Percentiles rank a stretch among this genome's conserved stretches.
phyloP scores from a whole-genome alignment of 805 yeast species.

The Cyberlindnera amylophila region DNA sequence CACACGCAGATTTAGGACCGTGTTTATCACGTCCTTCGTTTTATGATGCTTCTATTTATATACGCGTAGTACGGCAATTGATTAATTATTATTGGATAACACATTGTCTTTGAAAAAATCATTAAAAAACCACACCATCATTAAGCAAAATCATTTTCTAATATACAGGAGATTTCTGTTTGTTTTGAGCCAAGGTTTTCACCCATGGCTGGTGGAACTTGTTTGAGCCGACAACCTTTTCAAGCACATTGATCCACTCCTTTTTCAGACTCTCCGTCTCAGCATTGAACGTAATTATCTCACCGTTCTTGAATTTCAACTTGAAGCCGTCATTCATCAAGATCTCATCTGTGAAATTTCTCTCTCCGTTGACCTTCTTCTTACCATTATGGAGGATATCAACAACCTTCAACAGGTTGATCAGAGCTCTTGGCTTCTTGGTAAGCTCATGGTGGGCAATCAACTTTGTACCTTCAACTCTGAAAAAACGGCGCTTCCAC shows the following conservation, averaged over 20 bases:
- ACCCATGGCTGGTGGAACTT: slow-evolving; percentile 64
- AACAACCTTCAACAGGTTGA: slow-evolving; percentile 68
- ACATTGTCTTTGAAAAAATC: slow-evolving; percentile 2
- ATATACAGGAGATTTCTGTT: neutral
- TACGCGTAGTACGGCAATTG: too few species aligned
- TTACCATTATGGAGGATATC: slow-evolving; percentile 33
- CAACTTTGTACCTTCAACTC: slow-evolving; percentile 64
- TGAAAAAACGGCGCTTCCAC: slow-evolving; percentile 73
- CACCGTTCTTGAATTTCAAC: slow-evolving; percentile 73
- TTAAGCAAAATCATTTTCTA: neutral
- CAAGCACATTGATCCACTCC: slow-evolving; percentile 62
- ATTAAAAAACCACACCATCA: neutral
- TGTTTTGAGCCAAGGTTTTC: slow-evolving; percentile 33
- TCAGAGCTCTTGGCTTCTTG: slow-evolving; percentile 66
- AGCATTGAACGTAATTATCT: slow-evolving; percentile 80
- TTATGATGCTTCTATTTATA: neutral
- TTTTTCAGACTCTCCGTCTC: slow-evolving; percentile 58
- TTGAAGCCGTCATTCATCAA: slow-evolving; percentile 72
- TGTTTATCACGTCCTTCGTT: neutral
- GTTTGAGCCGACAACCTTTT: slow-evolving; percentile 52
- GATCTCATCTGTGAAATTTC: slow-evolving; percentile 72
- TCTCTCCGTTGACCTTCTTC: slow-evolving; percentile 27
- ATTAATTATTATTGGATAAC: neutral
- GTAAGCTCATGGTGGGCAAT: slow-evolving; percentile 73
- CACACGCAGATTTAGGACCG: neutral